Base-by-base conservation (phyloP, 371 early-diverging fungal genomes). In the Smittium mucronatum region DNA sequence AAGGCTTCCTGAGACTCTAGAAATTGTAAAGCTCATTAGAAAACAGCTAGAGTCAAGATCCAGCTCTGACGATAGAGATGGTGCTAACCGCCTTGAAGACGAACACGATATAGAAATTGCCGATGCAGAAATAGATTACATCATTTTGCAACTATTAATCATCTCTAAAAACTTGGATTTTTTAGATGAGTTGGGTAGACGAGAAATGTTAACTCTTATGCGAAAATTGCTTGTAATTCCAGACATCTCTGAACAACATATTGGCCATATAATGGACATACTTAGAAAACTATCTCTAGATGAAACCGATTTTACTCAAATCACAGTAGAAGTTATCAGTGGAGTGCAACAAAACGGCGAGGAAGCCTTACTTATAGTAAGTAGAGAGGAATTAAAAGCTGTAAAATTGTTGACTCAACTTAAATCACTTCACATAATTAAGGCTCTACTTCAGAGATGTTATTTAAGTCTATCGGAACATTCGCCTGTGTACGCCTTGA, bases 251-350 rank as follows among this genome's bases (percentile, higher is more conserved):
- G 87, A 89, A 57, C 84, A 84, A 64, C 87, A 89, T 71, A 75
- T 93, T 36, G 84, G 82, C 36, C 82, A 82, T 34, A 83, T 89
- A 21, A 81, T 90, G 16, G 87, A 88, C 35, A 81, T 89, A 11
- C 85, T 93, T 74, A 83, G 83, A 61, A 84, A 82, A 59, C 84
- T 90, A 17, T 85, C 94, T 0, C 73, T 87, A 60, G 87, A 88
- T 71, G 93, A 92, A 72, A 82, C 85, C n/a, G 94, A 93, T 74
- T 93, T 93, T 75, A 89, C 89, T 8, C 85, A 90, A 68, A 83
- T 81, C 25, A 87, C 92, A 76, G 85, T 90, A 58, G 92, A 93
- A 74, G 85, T 91, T 29, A 85, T 91, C 17, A 87, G 88, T 8
- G 87, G 85, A 77, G 82, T 69, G 72, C 85, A 71, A 70, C 76